Conservation (phyloP, 192 early-diverging fungal species). For the Haplosporangium gracile region DNA sequence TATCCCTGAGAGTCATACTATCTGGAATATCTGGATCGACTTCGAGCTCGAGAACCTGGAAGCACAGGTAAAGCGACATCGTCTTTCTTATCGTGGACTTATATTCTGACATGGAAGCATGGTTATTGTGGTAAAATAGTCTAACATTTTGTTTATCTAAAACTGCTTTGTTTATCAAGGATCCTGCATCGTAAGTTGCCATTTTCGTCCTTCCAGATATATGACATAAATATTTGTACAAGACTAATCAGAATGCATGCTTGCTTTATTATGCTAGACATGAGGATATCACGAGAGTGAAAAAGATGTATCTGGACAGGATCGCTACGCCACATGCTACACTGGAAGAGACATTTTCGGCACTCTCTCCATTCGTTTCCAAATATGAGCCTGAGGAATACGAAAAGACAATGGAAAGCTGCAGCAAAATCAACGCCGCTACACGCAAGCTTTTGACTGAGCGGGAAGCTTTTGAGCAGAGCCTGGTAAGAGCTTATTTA, state of each 20-base stretch:
- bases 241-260: constrained; percentile 53
- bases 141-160: background rate
- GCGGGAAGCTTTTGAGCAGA: constrained; percentile 66
- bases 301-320: constrained; percentile 25
- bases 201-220: background rate
- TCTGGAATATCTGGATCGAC: constrained; percentile 71
- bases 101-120: background rate
- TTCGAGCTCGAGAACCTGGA: constrained; percentile 71
- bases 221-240: constrained; percentile 36
- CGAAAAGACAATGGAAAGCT: constrained; percentile 64
- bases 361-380: constrained; percentile 75
- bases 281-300: constrained; percentile 39
- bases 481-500: constrained; percentile 58
- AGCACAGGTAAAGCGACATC: constrained; percentile 11
- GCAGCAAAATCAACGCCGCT: constrained; percentile 59
- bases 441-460: constrained; percentile 56
- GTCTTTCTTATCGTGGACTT: background rate
- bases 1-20: constrained; percentile 69
- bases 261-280: constrained; percentile 9
- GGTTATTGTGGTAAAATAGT: background rate
- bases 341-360: constrained; percentile 71
- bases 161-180: background rate
- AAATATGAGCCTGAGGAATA: constrained; percentile 64
- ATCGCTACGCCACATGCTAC: constrained; percentile 49
- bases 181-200: background rate